Evolutionary conservation across 2,329 filamentous ascomycete species (phyloP), one percentile per base, ranked within the genome.

Genomic region (Microsporum audouinii): DNA sequence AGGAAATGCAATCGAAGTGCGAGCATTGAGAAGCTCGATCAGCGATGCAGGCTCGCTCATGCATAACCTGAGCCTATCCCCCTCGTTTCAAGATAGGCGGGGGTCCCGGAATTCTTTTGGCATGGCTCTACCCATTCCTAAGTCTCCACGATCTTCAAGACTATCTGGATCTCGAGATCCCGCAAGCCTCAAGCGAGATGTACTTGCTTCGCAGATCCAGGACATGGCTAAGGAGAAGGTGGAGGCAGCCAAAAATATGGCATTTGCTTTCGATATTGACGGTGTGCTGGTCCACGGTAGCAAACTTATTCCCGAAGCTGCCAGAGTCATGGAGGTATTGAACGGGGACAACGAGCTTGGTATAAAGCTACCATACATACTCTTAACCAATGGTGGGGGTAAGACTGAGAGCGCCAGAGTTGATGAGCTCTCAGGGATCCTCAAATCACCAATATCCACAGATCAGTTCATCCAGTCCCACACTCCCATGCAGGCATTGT

Each of bases 391-490:
- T 77, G 86, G 86, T 65, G 87, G 84, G 58, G 86, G 86, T 67
- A 88, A 88, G 79, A 83, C 83, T 27, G 86, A 89, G 73, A 71
- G 76, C 61, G 79, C 82, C 39, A 84, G 86, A 63, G 83, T 82
- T 68, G 79, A 84, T 62, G 86, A 89, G 73, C 80, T 89, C 17
- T 80, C 82, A 65, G 82, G 82, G 71, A 88, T 89, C 64, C 79
- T 89, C 53, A 75, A 81, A 62, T 80, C 80, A 68, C 84, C 84
- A 59, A 83, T 88, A 72, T 82, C 78, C 58, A 86, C 82, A 41
- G 85, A 88, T 62, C 86, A 89, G 71, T 90, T 89, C 78, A 88
- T 89, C 70, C 86, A 89, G 73, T 86, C 84, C 1, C 86, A 88
- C 78, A 89, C 86, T 2, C 86, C 86, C 66, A 89, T 89, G 87